Conservation (phyloP, 176 grass and related monocot species). For the Aegilops sharonensis region DNA sequence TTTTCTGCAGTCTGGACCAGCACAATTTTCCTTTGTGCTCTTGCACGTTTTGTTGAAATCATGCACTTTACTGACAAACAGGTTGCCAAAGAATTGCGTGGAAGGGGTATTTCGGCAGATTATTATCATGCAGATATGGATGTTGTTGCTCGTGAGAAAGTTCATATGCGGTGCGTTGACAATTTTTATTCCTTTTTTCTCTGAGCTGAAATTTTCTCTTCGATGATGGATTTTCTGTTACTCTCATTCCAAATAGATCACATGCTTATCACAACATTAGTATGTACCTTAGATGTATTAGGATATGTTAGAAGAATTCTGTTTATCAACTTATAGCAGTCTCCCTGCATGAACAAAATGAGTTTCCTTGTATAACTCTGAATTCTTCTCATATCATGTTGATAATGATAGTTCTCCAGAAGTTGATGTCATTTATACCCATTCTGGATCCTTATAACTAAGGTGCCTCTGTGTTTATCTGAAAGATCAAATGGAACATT, state of each 20-base stretch:
- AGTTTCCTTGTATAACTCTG: background rate
- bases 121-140: slow-evolving; percentile 99
- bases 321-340: slow-evolving; percentile 8
- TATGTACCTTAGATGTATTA: background rate
- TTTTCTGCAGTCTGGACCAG: background rate
- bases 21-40: slow-evolving; percentile 6
- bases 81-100: slow-evolving; percentile 80
- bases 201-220: background rate
- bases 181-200: background rate
- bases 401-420: background rate
- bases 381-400: background rate
- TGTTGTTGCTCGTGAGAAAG: slow-evolving; percentile 66
- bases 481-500: background rate
- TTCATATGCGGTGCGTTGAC: slow-evolving; percentile 59
- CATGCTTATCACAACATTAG: background rate
- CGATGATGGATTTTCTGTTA: background rate
- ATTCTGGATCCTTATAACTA: background rate
- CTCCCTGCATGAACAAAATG: background rate
- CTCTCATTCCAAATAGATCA: background rate
- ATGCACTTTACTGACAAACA: slow-evolving; percentile 30
- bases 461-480: background rate
- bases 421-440: background rate
- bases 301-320: background rate
- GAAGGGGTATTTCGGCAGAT: slow-evolving; percentile 79
- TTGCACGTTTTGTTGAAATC: slow-evolving; percentile 12